These are phyloP conservation scores for Scleroderma bovista DNA, from an alignment of 768 basidiomycete genomes.

Conservation along the genomic window DNA sequence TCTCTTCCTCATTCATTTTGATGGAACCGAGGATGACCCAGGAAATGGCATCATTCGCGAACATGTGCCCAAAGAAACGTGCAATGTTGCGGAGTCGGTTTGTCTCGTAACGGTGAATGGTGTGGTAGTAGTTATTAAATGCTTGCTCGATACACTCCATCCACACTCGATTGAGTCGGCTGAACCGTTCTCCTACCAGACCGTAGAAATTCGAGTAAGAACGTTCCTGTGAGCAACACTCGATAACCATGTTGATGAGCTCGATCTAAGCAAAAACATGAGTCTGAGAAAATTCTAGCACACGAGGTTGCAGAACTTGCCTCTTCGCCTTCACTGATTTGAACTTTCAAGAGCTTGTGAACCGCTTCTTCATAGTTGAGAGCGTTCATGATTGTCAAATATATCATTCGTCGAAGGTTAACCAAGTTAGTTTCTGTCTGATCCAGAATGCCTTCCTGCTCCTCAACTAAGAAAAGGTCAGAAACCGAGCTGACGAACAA, in stretches of 20 bases:
- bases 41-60: constrained; percentile 82
- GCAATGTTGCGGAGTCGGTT: constrained; percentile 97
- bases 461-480: constrained; percentile 49
- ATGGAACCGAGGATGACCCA: constrained; percentile 84
- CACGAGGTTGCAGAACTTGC: constrained; percentile 36
- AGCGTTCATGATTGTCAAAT: constrained; percentile 98
- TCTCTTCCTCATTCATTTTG: constrained; percentile 96
- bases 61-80: constrained; percentile 90
- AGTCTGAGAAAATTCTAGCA: neutral
- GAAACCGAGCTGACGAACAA: constrained; percentile 22
- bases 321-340: constrained; percentile 90
- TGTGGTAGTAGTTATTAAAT: constrained; percentile 87
- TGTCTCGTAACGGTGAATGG: constrained; percentile 98
- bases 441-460: constrained; percentile 89
- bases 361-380: constrained; percentile 98
- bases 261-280: constrained; percentile 59
- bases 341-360: constrained; percentile 93
- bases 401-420: constrained; percentile 90
- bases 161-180: constrained; percentile 94
- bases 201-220: constrained; percentile 98
- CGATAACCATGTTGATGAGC: constrained; percentile 96
- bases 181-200: constrained; percentile 91
- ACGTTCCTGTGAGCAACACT: constrained; percentile 99
- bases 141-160: constrained; percentile 83
- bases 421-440: constrained; percentile 93